Base-by-base conservation (phyloP, 2,329 filamentous ascomycete species). In the Phialophora verrucosa region DNA sequence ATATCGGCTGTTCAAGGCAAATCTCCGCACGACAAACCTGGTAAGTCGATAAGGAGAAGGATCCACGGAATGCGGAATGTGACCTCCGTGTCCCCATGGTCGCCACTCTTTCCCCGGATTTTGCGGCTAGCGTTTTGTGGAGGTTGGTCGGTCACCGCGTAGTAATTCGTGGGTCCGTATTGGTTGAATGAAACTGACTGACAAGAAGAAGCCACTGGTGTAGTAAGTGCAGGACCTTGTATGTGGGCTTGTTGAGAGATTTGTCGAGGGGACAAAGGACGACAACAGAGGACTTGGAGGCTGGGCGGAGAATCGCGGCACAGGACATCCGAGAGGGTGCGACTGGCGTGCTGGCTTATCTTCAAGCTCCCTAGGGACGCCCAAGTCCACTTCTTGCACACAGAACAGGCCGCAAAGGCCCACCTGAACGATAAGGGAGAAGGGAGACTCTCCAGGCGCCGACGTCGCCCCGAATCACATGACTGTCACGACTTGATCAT, bases 41-140 rank as follows among this genome's bases (percentile, higher is more conserved):
- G 25, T 23, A 17, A 47, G 20, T 29, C 53, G 55, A 59, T 59
- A 59, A 59, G 56, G 55, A 25, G 23, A 64, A 23, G 49, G 61
- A 62, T 57, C 61, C 42, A 63, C 55, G 42, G 54, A n/a, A 53
- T 53, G 20, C 58, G 58, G 59, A 55, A 62, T 62, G 59, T 25
- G 49, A 62, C 59, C 31, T 62, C 59, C 59, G 59, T 62, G 59
- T 62, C 50, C 23, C 49, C 54, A 49, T n/a, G 1, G 53, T 31
- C 23, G 57, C 17, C 47, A n/a, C 31, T 6, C 38, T 61, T 61
- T 61, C 58, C 58, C 58, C 58, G 23, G 58, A 61, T 61, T 61
- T 53, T 38, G 47, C 25, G 47, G 32, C 58, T 61, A 49, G 58
- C 32, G 44, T 38, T 35, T 35, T 50, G 47, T 31, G 20, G 58